These are phyloP conservation scores for Eremochloa ophiuroides DNA, from an alignment of 176 grass and related monocot genomes.

Conservation along the genomic window DNA sequence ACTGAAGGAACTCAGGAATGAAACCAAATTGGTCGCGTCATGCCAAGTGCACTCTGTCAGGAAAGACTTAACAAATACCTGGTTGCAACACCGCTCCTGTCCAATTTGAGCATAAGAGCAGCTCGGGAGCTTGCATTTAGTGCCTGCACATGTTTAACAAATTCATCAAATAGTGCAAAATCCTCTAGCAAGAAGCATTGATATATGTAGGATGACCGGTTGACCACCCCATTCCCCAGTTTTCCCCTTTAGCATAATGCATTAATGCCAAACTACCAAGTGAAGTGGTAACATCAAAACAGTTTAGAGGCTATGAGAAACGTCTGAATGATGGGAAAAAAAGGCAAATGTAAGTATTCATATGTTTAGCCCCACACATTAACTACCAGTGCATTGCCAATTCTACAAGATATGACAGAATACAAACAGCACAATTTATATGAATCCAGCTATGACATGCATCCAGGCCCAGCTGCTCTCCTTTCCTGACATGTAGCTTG, in stretches of 20 bases:
- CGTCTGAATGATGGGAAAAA: not conserved
- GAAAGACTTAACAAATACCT: conserved; percentile 37
- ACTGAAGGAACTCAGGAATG: not conserved
- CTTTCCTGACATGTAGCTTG: not conserved
- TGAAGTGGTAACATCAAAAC: not conserved
- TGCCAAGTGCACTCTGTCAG: not conserved
- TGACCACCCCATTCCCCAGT: not conserved
- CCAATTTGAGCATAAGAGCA: conserved; percentile 89
- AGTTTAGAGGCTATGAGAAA: not conserved
- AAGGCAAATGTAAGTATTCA: not conserved
- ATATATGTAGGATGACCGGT: not conserved
- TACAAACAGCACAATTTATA: not conserved
- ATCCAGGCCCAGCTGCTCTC: not conserved
- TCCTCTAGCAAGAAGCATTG: conserved; percentile 1
- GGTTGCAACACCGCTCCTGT: conserved; percentile 67
- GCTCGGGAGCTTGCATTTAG: conserved; percentile 96
- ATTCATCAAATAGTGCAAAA: not conserved
- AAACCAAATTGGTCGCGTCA: not conserved
- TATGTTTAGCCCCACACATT: not conserved
- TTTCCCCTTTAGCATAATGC: not conserved
- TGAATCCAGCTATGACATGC: not conserved
- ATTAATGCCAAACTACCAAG: too few species aligned
- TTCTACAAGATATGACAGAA: not conserved
- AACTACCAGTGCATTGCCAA: not conserved
- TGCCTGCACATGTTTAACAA: conserved; percentile 43